phyloP scores from a whole-genome alignment of 257 asterid genomes.

The Henckelia pumila region DNA sequence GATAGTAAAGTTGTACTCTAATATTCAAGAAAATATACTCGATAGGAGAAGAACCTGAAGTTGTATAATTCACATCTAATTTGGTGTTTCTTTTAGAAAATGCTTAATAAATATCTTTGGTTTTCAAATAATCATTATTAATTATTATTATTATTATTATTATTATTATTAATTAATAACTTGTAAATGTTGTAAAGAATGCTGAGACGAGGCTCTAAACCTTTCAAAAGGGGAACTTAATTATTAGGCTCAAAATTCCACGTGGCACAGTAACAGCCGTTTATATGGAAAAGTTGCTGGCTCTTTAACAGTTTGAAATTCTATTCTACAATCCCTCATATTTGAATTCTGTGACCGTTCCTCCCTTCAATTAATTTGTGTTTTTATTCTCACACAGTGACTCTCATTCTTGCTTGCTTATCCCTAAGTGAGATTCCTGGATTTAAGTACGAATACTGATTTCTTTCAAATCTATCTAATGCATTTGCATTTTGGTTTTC shows the following conservation, averaged over 20 bases:
- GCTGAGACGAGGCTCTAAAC: conserved; percentile 10
- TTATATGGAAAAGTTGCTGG: not conserved
- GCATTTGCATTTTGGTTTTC: conserved; percentile 20
- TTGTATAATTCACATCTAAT: no score
- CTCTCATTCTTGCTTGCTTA: not conserved
- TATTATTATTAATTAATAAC: not conserved
- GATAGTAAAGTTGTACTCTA: no score
- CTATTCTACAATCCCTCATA: conserved; percentile 33
- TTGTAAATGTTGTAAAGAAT: not conserved
- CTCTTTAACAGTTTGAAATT: conserved; percentile 32
- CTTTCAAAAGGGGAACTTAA: conserved; percentile 1
- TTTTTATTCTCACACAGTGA: conserved; percentile 24
- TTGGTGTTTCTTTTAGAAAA: no score
- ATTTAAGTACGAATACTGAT: not conserved
- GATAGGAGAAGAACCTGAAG: no score
- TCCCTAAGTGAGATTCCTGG: not conserved
- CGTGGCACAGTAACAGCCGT: conserved; percentile 34
- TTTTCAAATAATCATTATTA: conserved; percentile 7
- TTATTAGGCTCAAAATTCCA: conserved; percentile 2
- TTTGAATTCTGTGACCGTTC: conserved; percentile 59
- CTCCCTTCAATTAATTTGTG: not conserved
- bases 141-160: not conserved
- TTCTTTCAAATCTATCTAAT: conserved; percentile 21
- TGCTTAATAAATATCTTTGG: not conserved
- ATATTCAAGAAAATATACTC: no score